phyloP scores from a whole-genome alignment of 2,329 filamentous ascomycete species.

The Sporothrix euskadiensis region DNA sequence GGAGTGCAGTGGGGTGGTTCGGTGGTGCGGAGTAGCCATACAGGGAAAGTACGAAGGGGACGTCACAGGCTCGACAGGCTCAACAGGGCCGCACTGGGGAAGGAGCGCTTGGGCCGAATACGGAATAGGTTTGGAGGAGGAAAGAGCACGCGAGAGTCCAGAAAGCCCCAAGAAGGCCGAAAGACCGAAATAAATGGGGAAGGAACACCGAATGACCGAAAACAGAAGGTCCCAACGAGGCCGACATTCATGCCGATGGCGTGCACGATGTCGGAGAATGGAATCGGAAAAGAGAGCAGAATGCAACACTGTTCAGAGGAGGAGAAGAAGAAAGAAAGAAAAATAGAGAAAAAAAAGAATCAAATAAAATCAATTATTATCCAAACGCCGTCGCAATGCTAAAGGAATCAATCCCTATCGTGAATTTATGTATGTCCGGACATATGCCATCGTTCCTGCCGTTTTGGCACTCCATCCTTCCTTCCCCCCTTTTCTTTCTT shows the following conservation, averaged over 20 bases:
- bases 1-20: neutral
- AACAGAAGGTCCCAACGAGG: neutral
- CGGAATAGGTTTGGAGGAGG: slow-evolving; percentile 2
- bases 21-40: slow-evolving; percentile 9
- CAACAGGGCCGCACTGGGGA: neutral
- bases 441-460: neutral
- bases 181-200: slow-evolving; percentile 4
- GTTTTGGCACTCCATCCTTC: neutral
- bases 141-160: neutral
- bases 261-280: neutral
- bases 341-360: neutral
- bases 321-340: neutral
- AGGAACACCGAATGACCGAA: slow-evolving; percentile 20
- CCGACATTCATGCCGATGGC: neutral
- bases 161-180: neutral
- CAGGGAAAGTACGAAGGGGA: neutral
- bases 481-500: too few relatives aligned
- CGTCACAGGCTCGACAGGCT: neutral
- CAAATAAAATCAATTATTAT: neutral
- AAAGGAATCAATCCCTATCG: slow-evolving; percentile 8
- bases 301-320: neutral
- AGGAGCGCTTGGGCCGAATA: neutral
- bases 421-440: neutral
- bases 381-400: slow-evolving; percentile 22
- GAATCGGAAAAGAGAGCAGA: slow-evolving; percentile 5